phyloP scores from a whole-genome alignment of 1,139 yeast genomes.

The Dujonia santamariae region DNA sequence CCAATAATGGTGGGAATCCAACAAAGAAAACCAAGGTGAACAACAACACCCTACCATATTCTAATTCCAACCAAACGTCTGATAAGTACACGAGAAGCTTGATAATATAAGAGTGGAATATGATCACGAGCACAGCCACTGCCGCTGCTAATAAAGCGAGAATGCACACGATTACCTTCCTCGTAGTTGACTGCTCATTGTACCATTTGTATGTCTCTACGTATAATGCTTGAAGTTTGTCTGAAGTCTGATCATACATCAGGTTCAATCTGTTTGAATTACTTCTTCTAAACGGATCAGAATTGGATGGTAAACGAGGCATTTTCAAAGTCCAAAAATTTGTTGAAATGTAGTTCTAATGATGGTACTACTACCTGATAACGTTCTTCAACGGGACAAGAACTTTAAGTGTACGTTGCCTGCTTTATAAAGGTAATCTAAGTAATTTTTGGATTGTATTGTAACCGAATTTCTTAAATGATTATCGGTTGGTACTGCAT shows the following conservation, averaged over 20 bases:
- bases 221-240: neutral
- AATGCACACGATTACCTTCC: conserved; percentile 13
- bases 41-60: conserved; percentile 53
- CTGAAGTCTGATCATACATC: neutral
- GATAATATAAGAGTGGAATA: conserved; percentile 50
- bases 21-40: conserved; percentile 42
- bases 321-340: neutral
- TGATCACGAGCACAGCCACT: conserved; percentile 29
- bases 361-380: no score
- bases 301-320: conserved; percentile 4
- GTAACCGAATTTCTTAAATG: no score
- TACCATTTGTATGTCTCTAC: conserved; percentile 17
- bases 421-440: no score
- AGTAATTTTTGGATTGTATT: no score
- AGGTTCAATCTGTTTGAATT: neutral
- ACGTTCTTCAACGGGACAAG: no score
- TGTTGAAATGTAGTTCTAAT: no score
- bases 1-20: conserved; percentile 84
- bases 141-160: conserved; percentile 15
- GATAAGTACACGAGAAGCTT: conserved; percentile 43
- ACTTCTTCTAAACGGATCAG: conserved; percentile 3
- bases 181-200: conserved; percentile 15
- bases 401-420: no score
- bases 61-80: conserved; percentile 41
- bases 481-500: no score